A percentile compares a stretch with the other conserved stretches of the same genome.
These are phyloP conservation scores for Fusarium nygamai DNA, from an alignment of 2,329 filamentous ascomycete species.

Conservation along the genomic window DNA sequence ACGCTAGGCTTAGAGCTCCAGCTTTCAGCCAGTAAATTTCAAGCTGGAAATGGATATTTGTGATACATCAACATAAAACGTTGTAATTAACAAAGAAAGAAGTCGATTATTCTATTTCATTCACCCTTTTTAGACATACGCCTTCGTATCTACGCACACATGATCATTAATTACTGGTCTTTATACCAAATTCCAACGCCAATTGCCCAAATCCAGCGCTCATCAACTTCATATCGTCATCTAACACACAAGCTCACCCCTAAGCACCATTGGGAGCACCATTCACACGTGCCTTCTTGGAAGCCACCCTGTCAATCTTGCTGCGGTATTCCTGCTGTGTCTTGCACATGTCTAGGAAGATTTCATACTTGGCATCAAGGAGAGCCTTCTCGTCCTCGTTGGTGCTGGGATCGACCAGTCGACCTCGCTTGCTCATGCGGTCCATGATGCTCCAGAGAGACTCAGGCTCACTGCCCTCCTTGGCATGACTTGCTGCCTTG, in stretches of 20 bases:
- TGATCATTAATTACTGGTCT: conserved; percentile 29
- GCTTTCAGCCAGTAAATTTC: neutral
- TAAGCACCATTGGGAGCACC: conserved; percentile 46
- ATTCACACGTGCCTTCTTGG: conserved; percentile 49
- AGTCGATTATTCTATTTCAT: conserved; percentile 21
- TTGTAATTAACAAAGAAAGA: neutral
- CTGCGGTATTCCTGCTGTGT: conserved; percentile 85
- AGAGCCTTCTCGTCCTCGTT: conserved; percentile 80
- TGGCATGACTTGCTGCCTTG: conserved; percentile 89
- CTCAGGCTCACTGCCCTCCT: conserved; percentile 76
- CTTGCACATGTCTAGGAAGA: conserved; percentile 93
- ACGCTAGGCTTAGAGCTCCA: conserved; percentile 23
- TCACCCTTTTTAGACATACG: conserved; percentile 5
- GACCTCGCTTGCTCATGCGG: conserved; percentile 93
- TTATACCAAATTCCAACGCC: conserved; percentile 15
- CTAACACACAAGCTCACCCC: neutral
- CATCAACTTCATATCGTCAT: conserved; percentile 11
- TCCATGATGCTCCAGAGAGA: conserved; percentile 97
- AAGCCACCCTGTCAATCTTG: conserved; percentile 74
- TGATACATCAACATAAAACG: neutral
- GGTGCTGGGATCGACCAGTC: conserved; percentile 78
- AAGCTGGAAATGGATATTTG: neutral
- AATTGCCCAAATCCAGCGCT: conserved; percentile 15
- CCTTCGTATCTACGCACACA: conserved; percentile 7
- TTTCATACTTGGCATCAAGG: conserved; percentile 87